Evolutionary conservation across 176 grass and related monocot genomes (phyloP), one percentile per base, ranked within the genome.

Genomic region (Thinopyrum elongatum): DNA sequence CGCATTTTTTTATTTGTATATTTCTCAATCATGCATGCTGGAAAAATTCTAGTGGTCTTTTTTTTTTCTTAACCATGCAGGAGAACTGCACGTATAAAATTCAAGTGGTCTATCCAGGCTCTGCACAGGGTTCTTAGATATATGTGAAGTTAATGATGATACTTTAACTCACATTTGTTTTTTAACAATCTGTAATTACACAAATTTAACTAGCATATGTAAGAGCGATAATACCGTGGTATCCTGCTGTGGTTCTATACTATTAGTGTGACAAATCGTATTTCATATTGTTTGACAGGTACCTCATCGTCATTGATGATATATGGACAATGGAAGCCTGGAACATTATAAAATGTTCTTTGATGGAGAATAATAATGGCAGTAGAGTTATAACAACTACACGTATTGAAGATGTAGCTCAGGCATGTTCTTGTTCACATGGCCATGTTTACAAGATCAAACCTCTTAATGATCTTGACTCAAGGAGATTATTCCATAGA

Each of bases 391-490:
- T 53, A 53, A 53, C 5, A 7, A 53, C 49, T 53, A 53, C 49
- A 53, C 49, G 49, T 19, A 19, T 53, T 53, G 49, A 53, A 53
- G 12, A 10, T 46, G 30, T 80, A n/a, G 76, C 75, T 3, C 16
- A 7, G 4, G 49, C 63, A 70, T 86, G 58, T 67, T 86, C 60
- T 19, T 1, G n/a, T 51, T 58, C 23, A 4, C 17, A 70, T 46
- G 74, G 28, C 27, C 46, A 80, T 62, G 15, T 82, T 3, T 82
- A 82, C 21, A 62, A n/a, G 6, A 74, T 86, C 3, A 4, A 71
- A 62, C 63, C 76, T 86, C 84, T 86, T 63, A 36, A 51, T 82
- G 11, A 23, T 27, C 14, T 53, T 53, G 49, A 53, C 49, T 53
- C 49, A 17, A 53, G 49, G 16, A 53, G 49, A 19, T 53, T 53